A percentile compares a stretch with the other conserved stretches of the same genome.
These are phyloP conservation scores for Hortaea werneckii DNA, from an alignment of 2,329 filamentous ascomycete species.

Conservation along the genomic window DNA sequence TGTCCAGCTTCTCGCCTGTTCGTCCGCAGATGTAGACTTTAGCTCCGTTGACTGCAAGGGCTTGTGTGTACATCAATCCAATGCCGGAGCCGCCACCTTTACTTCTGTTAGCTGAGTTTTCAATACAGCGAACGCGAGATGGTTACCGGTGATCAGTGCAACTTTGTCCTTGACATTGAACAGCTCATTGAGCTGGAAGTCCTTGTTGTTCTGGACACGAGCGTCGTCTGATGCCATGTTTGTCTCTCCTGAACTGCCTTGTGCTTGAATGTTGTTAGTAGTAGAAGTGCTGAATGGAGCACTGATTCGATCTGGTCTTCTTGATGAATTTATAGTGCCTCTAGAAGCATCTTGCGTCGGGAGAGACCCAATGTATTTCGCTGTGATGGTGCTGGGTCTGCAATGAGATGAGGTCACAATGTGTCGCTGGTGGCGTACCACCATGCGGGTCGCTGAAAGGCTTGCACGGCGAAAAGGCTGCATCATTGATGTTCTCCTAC, in stretches of 20 bases:
- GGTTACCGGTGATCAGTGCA: constrained; percentile 29
- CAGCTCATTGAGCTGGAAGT: constrained; percentile 24
- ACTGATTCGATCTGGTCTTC: constrained; percentile 4
- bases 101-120: neutral
- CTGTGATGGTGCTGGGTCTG: too few species aligned
- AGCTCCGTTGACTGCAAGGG: constrained; percentile 31
- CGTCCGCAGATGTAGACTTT: constrained; percentile 42
- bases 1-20: constrained; percentile 38
- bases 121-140: neutral
- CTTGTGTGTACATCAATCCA: constrained; percentile 39
- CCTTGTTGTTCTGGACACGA: constrained; percentile 23
- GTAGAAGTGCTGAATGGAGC: constrained; percentile 6
- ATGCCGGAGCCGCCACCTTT: constrained; percentile 37
- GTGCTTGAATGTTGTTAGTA: neutral
- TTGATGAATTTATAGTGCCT: neutral
- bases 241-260: constrained; percentile 28
- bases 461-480: too few species aligned
- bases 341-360: neutral
- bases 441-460: too few species aligned
- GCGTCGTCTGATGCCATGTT: constrained; percentile 35
- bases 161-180: constrained; percentile 31
- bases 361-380: too few species aligned
- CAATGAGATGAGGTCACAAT: too few species aligned
- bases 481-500: too few species aligned
- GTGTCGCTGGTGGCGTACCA: too few species aligned